Percentiles rank a stretch among this genome's conserved stretches.
Evolutionary conservation across 768 basidiomycete species (phyloP).

Genomic region (Psilocybe cubensis): DNA sequence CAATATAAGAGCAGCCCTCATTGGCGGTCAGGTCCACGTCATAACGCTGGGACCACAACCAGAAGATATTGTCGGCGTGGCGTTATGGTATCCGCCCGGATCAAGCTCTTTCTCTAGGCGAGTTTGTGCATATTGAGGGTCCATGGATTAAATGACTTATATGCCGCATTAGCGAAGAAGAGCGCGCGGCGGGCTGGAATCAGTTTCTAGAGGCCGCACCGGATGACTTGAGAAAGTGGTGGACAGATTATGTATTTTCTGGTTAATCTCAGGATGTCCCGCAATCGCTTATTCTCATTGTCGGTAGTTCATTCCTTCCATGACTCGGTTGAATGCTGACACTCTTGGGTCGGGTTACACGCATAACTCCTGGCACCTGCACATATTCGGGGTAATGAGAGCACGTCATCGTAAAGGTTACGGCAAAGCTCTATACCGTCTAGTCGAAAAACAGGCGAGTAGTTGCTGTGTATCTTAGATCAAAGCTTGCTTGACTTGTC

Average conservation of each 20-base stretch:
- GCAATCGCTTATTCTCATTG: not conserved
- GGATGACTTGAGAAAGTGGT: conserved; percentile 27
- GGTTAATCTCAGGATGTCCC: not conserved
- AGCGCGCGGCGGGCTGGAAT: conserved; percentile 30
- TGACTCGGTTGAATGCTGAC: conserved; percentile 16
- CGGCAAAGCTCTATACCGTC: conserved; percentile 27
- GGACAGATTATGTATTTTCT: conserved; percentile 27
- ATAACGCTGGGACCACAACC: conserved; percentile 23
- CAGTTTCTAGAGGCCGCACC: conserved; percentile 25
- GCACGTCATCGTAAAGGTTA: conserved; percentile 33
- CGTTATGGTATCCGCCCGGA: conserved; percentile 35
- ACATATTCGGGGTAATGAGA: conserved; percentile 31
- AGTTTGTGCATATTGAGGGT: not conserved
- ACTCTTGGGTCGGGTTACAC: conserved; percentile 23
- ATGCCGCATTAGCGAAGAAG: conserved; percentile 21
- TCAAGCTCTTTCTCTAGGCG: conserved; percentile 26
- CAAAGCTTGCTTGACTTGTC: not conserved
- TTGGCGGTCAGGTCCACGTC: conserved; percentile 32
- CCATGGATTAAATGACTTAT: not conserved
- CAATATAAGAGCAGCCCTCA: conserved; percentile 21
- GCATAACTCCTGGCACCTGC: conserved; percentile 29
- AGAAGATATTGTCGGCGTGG: conserved; percentile 31
- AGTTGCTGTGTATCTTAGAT: not conserved
- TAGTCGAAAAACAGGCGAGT: conserved; percentile 27
- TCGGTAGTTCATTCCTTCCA: conserved; percentile 25